Base-by-base conservation (phyloP, 2,329 filamentous ascomycete species). In the Xylariaceae sp. region DNA sequence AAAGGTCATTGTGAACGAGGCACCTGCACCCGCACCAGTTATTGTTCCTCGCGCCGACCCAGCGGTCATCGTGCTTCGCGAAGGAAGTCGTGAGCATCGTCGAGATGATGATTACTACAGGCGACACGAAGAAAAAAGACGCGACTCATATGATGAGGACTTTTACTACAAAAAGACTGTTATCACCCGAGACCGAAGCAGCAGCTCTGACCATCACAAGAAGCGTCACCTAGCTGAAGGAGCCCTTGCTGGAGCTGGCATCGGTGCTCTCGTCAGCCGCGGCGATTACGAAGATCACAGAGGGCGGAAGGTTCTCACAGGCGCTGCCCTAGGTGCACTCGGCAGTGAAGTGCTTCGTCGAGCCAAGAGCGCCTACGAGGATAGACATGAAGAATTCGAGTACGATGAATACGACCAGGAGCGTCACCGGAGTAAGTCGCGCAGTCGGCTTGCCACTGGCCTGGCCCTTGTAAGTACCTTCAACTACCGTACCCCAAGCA, bases 181-280 rank as follows among this genome's bases (percentile, higher is more conserved):
- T 42, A 70, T 80, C 35, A 77, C 73, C 19, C 75, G 77, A 26
- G 78, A 80, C 19, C 73, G 76, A 43, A 81, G 79, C 58, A 71
- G 71, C 9, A 78, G 77, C 60, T 70, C 74, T 3, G 74, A 74
- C 41, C 71, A 75, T 48, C 76, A 81, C 59, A 80, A 80, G 61
- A 83, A 76, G 66, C 78, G 79, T 42, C 79, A 84, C 61, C 68
- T 86, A 4, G 83, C 83, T 27, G 82, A 84, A 64, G 83, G 83
- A n/a, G 83, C 82, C 7, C 73, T 85, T 12, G 83, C 83, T 31
- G 83, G 82, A 12, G 83, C 83, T 19, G 83, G 83, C 47, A 69
- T 83, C 6, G 78, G 80, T 8, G 83, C 83, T n/a, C 69, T 86
- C 2, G 68, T 84, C 4, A 74, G 78, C 12, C 80, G 79, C 47